Conservation (phyloP, 2,329 filamentous ascomycete genomes). For the Fusarium continuum region DNA sequence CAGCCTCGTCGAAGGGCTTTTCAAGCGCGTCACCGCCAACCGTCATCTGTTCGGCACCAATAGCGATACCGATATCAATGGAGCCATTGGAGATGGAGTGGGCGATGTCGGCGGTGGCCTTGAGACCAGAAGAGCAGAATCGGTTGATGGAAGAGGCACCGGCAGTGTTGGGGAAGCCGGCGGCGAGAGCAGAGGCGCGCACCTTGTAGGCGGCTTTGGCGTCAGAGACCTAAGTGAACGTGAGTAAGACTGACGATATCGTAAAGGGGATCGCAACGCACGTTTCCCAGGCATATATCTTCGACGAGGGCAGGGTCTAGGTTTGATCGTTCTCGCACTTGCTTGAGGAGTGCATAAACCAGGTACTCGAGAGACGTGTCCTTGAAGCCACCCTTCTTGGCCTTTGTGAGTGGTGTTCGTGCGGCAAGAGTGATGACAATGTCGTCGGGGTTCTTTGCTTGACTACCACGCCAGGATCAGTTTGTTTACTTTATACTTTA, state of each 20-base stretch:
- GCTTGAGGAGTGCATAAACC: constrained; percentile 82
- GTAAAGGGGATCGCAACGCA: constrained; percentile 49
- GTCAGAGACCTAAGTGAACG: constrained; percentile 72
- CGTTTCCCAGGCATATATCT: constrained; percentile 93
- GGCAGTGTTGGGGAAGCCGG: constrained; percentile 92
- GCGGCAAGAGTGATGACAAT: constrained; percentile 94
- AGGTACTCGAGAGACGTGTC: constrained; percentile 91
- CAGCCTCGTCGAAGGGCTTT: constrained; percentile 78
- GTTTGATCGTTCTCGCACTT: constrained; percentile 75
- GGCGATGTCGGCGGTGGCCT: constrained; percentile 94
- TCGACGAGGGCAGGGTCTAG: constrained; percentile 84
- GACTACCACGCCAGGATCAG: constrained; percentile 59
- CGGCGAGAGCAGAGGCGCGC: constrained; percentile 87
- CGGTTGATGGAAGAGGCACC: constrained; percentile 86
- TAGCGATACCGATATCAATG: constrained; percentile 87
- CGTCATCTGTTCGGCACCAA: constrained; percentile 92
- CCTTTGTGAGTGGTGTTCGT: constrained; percentile 90
- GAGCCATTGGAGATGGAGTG: constrained; percentile 81
- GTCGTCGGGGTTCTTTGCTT: constrained; percentile 93
- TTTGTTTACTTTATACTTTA: not conserved
- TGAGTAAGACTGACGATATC: not conserved
- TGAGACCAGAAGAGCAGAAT: constrained; percentile 97
- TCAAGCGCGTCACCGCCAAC: constrained; percentile 74
- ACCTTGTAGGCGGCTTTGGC: constrained; percentile 88
- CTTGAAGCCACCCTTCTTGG: constrained; percentile 91